A percentile compares a stretch with the other conserved stretches of the same genome.
Conservation (phyloP, 2,329 filamentous ascomycete genomes). For the Aspergillus oerlinghausenensis region DNA sequence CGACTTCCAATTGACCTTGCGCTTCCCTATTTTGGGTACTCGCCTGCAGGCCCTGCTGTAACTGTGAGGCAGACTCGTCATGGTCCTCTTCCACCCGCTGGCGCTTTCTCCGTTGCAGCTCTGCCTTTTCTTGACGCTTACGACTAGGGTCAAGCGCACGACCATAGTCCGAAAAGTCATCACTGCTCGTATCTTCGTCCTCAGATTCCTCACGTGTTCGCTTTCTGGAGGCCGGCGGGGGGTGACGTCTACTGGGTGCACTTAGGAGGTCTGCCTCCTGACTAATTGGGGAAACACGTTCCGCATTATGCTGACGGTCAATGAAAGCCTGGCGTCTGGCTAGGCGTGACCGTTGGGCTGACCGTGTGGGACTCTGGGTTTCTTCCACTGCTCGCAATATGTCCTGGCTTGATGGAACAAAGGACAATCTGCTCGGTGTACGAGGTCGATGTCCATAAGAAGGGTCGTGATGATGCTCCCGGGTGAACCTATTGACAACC, state of each 20-base stretch:
- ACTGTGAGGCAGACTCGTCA: slow-evolving; percentile 3
- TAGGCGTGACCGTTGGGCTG: not conserved
- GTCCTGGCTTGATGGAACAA: not conserved
- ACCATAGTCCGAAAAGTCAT: slow-evolving; percentile 42
- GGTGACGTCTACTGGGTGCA: slow-evolving; percentile 10
- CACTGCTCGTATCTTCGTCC: slow-evolving; percentile 27
- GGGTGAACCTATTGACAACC: not conserved
- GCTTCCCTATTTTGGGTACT: not conserved
- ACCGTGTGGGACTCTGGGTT: not conserved
- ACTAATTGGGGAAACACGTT: slow-evolving; percentile 32
- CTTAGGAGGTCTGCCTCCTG: slow-evolving; percentile 21
- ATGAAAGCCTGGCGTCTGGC: slow-evolving; percentile 25
- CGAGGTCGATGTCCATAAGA: not conserved
- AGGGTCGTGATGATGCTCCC: not conserved
- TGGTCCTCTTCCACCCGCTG: slow-evolving; percentile 1
- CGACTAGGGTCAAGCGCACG: slow-evolving; percentile 29
- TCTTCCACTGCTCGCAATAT: slow-evolving; percentile 7
- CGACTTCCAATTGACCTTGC: not conserved
- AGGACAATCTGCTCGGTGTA: not conserved
- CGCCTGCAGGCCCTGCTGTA: slow-evolving; percentile 4
- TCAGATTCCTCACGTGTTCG: slow-evolving; percentile 11
- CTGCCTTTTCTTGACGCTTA: slow-evolving; percentile 32
- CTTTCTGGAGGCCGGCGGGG: slow-evolving; percentile 13
- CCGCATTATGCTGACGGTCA: slow-evolving; percentile 32
- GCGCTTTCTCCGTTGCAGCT: slow-evolving; percentile 7